Base-by-base conservation (phyloP, 257 asterid species). In the Salvia miltiorrhiza region DNA sequence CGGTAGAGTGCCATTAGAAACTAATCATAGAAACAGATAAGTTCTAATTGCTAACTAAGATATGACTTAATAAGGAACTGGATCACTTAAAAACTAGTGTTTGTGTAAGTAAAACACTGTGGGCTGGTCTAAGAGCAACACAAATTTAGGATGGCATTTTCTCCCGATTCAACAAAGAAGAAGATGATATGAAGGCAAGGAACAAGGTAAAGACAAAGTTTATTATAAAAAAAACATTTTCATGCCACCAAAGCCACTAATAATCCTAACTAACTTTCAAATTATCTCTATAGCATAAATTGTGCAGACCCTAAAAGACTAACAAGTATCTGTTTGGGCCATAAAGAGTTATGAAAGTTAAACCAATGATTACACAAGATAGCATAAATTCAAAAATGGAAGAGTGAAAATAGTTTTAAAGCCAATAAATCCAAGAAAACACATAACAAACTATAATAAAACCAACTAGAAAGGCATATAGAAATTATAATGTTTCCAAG, bases 401-500 rank as follows among this genome's bases (percentile, higher is more conserved):
- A 35, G 32, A 17, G 33, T 14, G 16, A 39, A 5, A n/a, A 45
- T 35, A 40, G 40, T 7, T 26, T 53, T 12, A 2, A 2, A 50
- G 13, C 56, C 41, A 56, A 17, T 45, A 56, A 16, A 20, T 33
- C 58, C 32, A 8, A 24, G 19, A 58, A 49, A 65, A 56, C 65
- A 23, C 9, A 17, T 45, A 47, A 37, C 26, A 30, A 40, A 45
- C n/a, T 19, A 64, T 26, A 63, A 55, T 5, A 50, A 60, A 26
- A 56, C 45, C 49, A 24, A 54, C 21, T 21, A 12, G 33, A 69
- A 63, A 17, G 17, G 45, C 49, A 63, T 2, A 32, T 17, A 17
- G 10, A 53, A 53, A 61, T 35, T 45, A 73, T 55, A 57, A 56
- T 58, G 12, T 20, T 24, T 35, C 17, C 41, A 63, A 76, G 47